Evolutionary conservation across 1,284 basidiomycete species (phyloP), one percentile per base, ranked within the genome.

Genomic region (Ganoderma resinaceum): DNA sequence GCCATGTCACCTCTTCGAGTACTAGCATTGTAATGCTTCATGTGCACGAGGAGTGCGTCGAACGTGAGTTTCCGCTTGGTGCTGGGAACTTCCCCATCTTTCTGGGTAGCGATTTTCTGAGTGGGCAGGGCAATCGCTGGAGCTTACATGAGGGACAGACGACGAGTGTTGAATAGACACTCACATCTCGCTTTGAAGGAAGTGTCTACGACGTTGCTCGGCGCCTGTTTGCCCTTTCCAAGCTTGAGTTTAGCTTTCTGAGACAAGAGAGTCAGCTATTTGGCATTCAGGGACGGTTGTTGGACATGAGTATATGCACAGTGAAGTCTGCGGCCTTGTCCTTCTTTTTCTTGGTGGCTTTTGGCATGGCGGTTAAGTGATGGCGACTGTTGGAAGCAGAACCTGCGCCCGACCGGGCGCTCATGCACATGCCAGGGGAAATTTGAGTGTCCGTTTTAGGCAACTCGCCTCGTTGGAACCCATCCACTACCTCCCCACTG

Each of bases 171-270:
- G 18, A 14, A 31, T 52, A 23, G n/a, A 38, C 26, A 78, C 86
- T 77, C 68, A 96, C 95, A 95, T 72, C 94, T 88, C 55, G 95
- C 91, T 80, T 96, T 98, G 88, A 97, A 98, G 0, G 96, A 96
- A 0, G 97, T 98, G 80, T 99, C 95, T 72, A 98, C 90, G 11
- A 90, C 94, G 87, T 98, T 99, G 63, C 83, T 88, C 11, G 95
- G 86, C 9, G 84, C 77, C 77, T 94, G 90, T 80, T 97, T 99
- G 61, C 95, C 95, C 80, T 97, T 99, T 42, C 97, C 97, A 62
- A 99, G 92, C 81, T 98, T 99, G 59, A 97, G 87, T 80, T 95
- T 98, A 31, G 95, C 91, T 95, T 97, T 98, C 95, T 98, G 81
- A 8, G 23, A 26, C 37, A 11, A 26, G n/a, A 7, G 23, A n/a